Conservation (phyloP, 2,329 filamentous ascomycete species). For the Gremmenia infestans region DNA sequence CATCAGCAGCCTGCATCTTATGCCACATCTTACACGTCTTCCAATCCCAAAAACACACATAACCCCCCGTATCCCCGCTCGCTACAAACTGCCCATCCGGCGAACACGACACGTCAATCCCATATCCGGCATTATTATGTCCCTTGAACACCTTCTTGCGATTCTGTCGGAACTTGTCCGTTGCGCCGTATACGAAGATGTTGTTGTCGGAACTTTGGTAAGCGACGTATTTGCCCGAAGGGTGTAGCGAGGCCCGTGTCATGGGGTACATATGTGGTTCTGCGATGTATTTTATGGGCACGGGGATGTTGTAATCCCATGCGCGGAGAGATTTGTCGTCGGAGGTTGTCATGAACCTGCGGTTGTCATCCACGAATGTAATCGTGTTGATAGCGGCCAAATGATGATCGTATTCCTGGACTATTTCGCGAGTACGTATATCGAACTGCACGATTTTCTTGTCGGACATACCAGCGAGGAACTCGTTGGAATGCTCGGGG, state of each 20-base stretch:
- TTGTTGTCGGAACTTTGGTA: conserved; percentile 95
- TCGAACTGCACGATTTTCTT: conserved; percentile 99
- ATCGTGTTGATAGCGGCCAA: conserved; percentile 97
- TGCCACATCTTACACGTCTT: conserved; percentile 99
- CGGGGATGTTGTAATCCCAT: conserved; percentile 98
- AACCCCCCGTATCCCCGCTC: conserved; percentile 82
- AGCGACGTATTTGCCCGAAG: conserved; percentile 87
- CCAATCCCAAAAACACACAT: conserved; percentile 97
- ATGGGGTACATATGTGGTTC: conserved; percentile 98
- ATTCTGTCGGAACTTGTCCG: conserved; percentile 95
- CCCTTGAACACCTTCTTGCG: conserved; percentile 94
- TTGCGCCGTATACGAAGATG: conserved; percentile 90
- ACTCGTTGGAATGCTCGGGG: conserved; percentile 73
- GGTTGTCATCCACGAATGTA: conserved; percentile 89
- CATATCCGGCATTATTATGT: conserved; percentile 93
- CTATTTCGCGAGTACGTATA: conserved; percentile 69
- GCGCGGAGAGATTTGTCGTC: conserved; percentile 95
- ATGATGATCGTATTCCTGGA: conserved; percentile 98
- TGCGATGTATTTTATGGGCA: conserved; percentile 96
- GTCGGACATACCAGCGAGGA: conserved; percentile 93
- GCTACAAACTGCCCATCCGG: conserved; percentile 90
- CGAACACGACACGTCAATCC: conserved; percentile 81
- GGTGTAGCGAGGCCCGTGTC: conserved; percentile 78
- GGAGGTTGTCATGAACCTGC: conserved; percentile 95
- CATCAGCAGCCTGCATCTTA: conserved; percentile 82